A percentile compares a stretch with the other conserved stretches of the same genome.
Conservation (phyloP, 169 alveolate species). For the Babesia ovata region DNA sequence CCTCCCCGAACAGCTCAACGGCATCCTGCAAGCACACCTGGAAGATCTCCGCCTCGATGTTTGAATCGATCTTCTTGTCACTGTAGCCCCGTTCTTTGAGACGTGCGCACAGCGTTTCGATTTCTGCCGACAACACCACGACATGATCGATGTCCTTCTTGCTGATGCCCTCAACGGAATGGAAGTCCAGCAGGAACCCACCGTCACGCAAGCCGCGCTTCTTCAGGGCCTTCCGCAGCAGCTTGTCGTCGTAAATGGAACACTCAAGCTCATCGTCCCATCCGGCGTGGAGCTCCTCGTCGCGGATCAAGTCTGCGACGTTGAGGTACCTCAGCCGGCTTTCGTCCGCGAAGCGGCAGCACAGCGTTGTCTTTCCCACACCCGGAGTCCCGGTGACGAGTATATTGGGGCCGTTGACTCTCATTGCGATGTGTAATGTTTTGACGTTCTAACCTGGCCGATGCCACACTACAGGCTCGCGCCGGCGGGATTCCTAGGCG, state of each 20-base stretch:
- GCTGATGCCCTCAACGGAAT: slow-evolving; percentile 63
- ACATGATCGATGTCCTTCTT: slow-evolving; percentile 47
- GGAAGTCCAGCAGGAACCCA: slow-evolving; percentile 74
- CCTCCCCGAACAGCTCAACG: slow-evolving; percentile 36
- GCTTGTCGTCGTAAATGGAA: slow-evolving; percentile 67
- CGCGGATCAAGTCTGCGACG: slow-evolving; percentile 67
- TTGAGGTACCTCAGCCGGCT: slow-evolving; percentile 53
- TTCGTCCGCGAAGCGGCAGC: slow-evolving; percentile 41
- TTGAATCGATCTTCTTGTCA: slow-evolving; percentile 63
- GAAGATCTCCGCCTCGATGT: slow-evolving; percentile 76
- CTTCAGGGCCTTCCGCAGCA: slow-evolving; percentile 52
- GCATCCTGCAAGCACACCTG: slow-evolving; percentile 71
- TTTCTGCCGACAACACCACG: slow-evolving; percentile 47
- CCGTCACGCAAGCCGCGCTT: slow-evolving; percentile 38
- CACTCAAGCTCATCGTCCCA: slow-evolving; percentile 78
- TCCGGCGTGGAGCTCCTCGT: slow-evolving; percentile 62
- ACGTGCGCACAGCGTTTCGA: slow-evolving; percentile 53
- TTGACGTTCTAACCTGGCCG: neutral
- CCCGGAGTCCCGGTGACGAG: slow-evolving; percentile 79
- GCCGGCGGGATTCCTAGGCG: neutral
- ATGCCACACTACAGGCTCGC: slow-evolving; percentile 13
- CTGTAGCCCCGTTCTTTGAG: slow-evolving; percentile 67
- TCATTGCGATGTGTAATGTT: slow-evolving; percentile 8
- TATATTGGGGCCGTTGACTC: slow-evolving; percentile 61
- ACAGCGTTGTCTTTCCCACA: slow-evolving; percentile 72